Base-by-base conservation (phyloP, 371 early-diverging fungal species). In the Actinomortierella ambigua region DNA sequence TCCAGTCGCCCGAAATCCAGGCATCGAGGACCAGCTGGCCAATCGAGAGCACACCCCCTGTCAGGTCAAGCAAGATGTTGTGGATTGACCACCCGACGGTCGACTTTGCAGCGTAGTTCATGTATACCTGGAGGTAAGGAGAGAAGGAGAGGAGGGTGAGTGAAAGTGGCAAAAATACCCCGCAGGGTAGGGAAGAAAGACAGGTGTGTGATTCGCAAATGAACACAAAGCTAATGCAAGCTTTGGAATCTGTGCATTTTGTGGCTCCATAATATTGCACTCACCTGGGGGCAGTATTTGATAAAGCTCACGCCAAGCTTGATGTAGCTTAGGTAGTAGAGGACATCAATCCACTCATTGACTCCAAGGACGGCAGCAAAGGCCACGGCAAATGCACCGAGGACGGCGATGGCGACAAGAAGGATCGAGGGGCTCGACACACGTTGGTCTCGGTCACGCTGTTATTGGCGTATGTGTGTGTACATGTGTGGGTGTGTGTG, bases 1-100 rank as follows among this genome's bases (percentile, higher is more conserved):
- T 84, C 90, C 89, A 91, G 50, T 91, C 88, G 23, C 83, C 81
- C 23, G 82, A 77, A 1, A 88, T 52, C 23, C 57, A 80, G 0
- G 94, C 88, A 75, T 96, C 98, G 40, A 95, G 55, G 1, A 95
- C 46, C 34, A 93, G 77, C 70, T 98, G 98, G 3, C 81, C 62
- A 27, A 92, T 82, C 11, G 94, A 94, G 26, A 97, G 68, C 0
- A 81, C 46, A 1, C 98, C 98, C 41, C 98, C 98, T 1, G 92
- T 90, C 42, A 94, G 88, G 70, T 98, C 98, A 56, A 97, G 78
- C 13, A 98, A 64, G 55, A 95, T 94, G 61, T 95, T 97, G 53
- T 89, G 85, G 39, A 96, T 94, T 52, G 90, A 90, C 97, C 97
- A 98, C 0, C 98, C 98, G 4, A 83, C 82, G 0, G 98, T 98